Evolutionary conservation across 2,329 filamentous ascomycete genomes (phyloP).

Genomic region (Colletotrichum eremochloae): DNA sequence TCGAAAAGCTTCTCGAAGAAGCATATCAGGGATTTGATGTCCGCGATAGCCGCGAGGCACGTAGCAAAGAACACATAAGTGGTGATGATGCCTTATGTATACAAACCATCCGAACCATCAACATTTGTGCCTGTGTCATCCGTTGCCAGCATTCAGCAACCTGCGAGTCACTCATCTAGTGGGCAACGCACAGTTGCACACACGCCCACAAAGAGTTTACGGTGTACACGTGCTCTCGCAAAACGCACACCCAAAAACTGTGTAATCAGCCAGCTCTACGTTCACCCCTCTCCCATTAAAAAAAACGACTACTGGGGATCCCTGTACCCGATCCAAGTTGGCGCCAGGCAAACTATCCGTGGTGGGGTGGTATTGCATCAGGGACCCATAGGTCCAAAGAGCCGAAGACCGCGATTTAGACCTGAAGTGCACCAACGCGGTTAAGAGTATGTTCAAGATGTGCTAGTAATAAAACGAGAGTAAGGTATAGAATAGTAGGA

Average conservation of each 20-base stretch:
- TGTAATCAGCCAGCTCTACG: constrained; percentile 4
- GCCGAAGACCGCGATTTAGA: constrained; percentile 27
- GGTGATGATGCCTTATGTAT: constrained; percentile 3
- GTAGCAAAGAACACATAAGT: constrained; percentile 2
- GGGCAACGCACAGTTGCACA: background rate
- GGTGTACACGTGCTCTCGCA: constrained; percentile 6
- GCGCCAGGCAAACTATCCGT: constrained; percentile 38
- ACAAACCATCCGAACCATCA: constrained; percentile 35
- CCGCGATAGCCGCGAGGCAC: constrained; percentile 33
- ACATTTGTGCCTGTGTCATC: constrained; percentile 31
- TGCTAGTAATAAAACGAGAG: no score
- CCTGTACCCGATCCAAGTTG: constrained; percentile 29
- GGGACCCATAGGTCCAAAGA: constrained; percentile 12
- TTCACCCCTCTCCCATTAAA: constrained; percentile 11
- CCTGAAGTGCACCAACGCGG: constrained; percentile 28
- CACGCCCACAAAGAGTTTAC: background rate
- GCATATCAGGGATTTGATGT: constrained; percentile 1
- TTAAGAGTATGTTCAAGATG: constrained; percentile 13
- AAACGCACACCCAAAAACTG: constrained; percentile 10
- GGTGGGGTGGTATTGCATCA: constrained; percentile 36
- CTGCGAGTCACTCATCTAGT: constrained; percentile 32
- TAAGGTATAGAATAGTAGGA: background rate
- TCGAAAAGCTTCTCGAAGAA: constrained; percentile 29
- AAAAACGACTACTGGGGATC: background rate
- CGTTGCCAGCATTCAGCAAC: constrained; percentile 17